Percentiles rank a stretch among this genome's conserved stretches.
Evolutionary conservation across 2,329 filamentous ascomycete genomes (phyloP).

Genomic region (Hypoxylon sp.): DNA sequence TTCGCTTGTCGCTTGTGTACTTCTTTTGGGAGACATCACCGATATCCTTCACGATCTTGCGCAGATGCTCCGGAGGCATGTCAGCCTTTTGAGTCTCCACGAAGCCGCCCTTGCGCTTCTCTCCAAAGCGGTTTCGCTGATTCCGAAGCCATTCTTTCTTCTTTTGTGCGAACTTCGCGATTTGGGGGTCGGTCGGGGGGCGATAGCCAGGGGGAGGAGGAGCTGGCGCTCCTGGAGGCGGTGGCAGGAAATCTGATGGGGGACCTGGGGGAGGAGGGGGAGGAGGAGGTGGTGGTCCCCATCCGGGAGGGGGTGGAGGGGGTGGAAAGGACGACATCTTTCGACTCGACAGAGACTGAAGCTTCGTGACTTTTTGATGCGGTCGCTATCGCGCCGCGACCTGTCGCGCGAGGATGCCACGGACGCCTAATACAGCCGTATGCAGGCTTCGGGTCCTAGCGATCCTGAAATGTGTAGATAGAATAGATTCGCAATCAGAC

Average conservation of each 20-base stretch:
- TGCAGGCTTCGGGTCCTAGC: conserved; percentile 12
- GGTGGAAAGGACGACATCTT: conserved; percentile 66
- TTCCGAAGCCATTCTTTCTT: conserved; percentile 98
- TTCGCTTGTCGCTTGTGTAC: conserved; percentile 98
- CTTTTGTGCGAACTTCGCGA: conserved; percentile 97
- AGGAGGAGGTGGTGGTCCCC: conserved; percentile 63
- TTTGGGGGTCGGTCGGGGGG: conserved; percentile 82
- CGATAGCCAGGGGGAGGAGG: conserved; percentile 89
- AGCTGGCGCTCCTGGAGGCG: conserved; percentile 67
- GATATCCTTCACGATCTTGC: conserved; percentile 98
- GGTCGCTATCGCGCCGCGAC: conserved; percentile 53
- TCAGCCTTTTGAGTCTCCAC: conserved; percentile 98
- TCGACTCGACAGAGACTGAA: conserved; percentile 37
- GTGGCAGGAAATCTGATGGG: conserved; percentile 67
- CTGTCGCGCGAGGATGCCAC: conserved; percentile 47
- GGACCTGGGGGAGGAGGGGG: conserved; percentile 71
- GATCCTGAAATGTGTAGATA: conserved; percentile 21
- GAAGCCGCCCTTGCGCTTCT: conserved; percentile 96
- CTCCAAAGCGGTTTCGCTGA: conserved; percentile 92
- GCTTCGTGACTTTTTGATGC: conserved; percentile 46
- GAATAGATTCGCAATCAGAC: conserved; percentile 31
- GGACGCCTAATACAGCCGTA: conserved; percentile 36
- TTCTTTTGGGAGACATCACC: conserved; percentile 99
- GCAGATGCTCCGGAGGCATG: conserved; percentile 97
- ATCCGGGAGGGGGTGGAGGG: conserved; percentile 69